Base-by-base conservation (phyloP, 768 basidiomycete genomes). In the Auriculariales sp. region DNA sequence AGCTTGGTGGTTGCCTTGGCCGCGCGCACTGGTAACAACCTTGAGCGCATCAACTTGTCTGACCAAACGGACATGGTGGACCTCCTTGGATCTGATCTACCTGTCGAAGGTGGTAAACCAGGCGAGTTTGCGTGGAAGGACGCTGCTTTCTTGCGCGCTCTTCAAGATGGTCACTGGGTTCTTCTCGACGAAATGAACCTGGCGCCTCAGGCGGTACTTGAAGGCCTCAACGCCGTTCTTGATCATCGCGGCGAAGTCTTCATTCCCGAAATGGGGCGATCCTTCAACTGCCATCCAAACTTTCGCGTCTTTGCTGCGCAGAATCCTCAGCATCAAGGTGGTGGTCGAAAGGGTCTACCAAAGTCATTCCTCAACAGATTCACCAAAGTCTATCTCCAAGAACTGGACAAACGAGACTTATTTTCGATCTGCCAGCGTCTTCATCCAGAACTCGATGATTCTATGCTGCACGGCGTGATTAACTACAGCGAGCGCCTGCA, bases 151-250 rank as follows among this genome's bases (percentile, higher is more conserved):
- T 70, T 99, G 34, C 79, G 76, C 51, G 93, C 95, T 1, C 66
- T 99, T 66, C 91, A 95, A 61, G 75, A 85, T n/a, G 95, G 95
- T 1, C 81, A 89, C 52, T 99, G 95, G 95, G 94, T 98, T 4
- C 77, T 99, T 4, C 74, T 99, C 9, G 95, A 99, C 60, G 95
- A 99, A 63, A 98, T 99, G 95, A 99, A 99, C 60, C 73, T 99
- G 32, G 94, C 94, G 0, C 89, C 94, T 28, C 94, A 99, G 59
- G 83, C 95, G 0, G 83, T 99, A 3, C 77, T 99, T 2, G 95
- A 99, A 66, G 95, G 95, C 27, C 75, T 99, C 33, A 99, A 99
- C 59, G 91, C 95, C 1, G 79, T 94, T 9, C 68, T 99, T 28
- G 95, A 99, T 64, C 94, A 98, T 64, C 81, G 95, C 47, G 94